A percentile compares a stretch with the other conserved stretches of the same genome.
Evolutionary conservation across 192 early-diverging fungal genomes (phyloP).

Genomic region (Coemansia sp.): DNA sequence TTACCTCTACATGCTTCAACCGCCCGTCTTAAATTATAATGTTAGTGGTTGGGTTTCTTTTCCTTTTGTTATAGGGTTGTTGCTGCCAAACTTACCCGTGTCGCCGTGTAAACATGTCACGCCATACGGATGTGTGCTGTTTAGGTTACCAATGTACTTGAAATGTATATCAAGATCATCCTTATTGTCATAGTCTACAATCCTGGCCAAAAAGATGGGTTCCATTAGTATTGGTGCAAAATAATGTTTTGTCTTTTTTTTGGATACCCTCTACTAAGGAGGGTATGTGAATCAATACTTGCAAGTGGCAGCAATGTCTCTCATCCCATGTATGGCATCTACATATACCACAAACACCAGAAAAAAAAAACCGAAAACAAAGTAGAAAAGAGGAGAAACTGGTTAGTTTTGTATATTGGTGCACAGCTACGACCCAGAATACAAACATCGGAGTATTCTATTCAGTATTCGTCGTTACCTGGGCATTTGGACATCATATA

Average conservation of each 20-base stretch:
- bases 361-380: too few species aligned
- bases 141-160: slow-evolving; percentile 36
- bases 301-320: slow-evolving; percentile 42
- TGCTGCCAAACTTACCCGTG: slow-evolving; percentile 15
- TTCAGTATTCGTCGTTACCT: slow-evolving; percentile 18
- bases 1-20: too few species aligned
- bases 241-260: background rate
- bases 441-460: too few species aligned
- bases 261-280: background rate
- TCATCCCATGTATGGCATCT: slow-evolving; percentile 38
- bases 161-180: slow-evolving; percentile 20
- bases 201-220: background rate
- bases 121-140: slow-evolving; percentile 16
- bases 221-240: background rate
- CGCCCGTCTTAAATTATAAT: slow-evolving; percentile 1
- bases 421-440: too few species aligned
- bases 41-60: background rate
- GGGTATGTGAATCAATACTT: slow-evolving; percentile 10
- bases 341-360: too few species aligned
- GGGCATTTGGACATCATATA: slow-evolving; percentile 45
- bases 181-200: slow-evolving; percentile 39
- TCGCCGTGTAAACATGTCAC: slow-evolving; percentile 33
- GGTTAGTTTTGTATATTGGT: too few species aligned
- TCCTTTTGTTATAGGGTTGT: background rate
- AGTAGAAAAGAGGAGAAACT: too few species aligned